Evolutionary conservation across 169 alveolate species (phyloP).

Genomic region (Eimeria nieschulzi): DNA sequence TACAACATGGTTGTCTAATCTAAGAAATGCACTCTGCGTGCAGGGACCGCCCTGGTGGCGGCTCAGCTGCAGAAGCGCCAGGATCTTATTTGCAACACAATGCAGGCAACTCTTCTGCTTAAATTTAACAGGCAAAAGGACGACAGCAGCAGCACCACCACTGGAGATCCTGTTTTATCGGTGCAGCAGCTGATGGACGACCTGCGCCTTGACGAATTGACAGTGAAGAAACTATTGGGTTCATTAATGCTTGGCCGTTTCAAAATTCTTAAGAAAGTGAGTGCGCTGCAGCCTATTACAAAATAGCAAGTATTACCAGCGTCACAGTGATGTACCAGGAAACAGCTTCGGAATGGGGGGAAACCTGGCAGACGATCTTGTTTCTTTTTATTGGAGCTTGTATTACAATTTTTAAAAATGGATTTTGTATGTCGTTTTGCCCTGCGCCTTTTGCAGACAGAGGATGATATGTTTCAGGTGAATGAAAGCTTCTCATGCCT

Average conservation of each 20-base stretch:
- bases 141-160: conserved; percentile 25
- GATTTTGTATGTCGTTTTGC: not conserved
- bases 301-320: not conserved
- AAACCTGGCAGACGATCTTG: not conserved
- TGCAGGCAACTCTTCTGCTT: conserved; percentile 84
- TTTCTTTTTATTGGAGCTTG: too few relatives aligned
- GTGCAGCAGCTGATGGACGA: conserved; percentile 44
- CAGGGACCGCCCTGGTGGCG: conserved; percentile 76
- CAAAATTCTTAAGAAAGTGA: conserved; percentile 65
- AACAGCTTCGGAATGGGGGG: not conserved
- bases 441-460: conserved; percentile 22
- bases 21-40: not conserved
- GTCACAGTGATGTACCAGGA: not conserved
- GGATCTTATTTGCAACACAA: conserved; percentile 81
- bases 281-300: not conserved
- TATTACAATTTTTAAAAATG: too few relatives aligned
- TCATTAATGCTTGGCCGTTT: conserved; percentile 73
- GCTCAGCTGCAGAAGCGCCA: conserved; percentile 73
- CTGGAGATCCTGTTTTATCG: conserved; percentile 44
- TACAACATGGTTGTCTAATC: not conserved
- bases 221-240: conserved; percentile 76
- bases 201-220: conserved; percentile 68
- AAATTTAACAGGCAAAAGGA: conserved; percentile 79
- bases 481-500: conserved; percentile 76
- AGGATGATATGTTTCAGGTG: conserved; percentile 57